Evolutionary conservation across 1,284 basidiomycete genomes (phyloP).

Genomic region (Sphagnurus paluster): DNA sequence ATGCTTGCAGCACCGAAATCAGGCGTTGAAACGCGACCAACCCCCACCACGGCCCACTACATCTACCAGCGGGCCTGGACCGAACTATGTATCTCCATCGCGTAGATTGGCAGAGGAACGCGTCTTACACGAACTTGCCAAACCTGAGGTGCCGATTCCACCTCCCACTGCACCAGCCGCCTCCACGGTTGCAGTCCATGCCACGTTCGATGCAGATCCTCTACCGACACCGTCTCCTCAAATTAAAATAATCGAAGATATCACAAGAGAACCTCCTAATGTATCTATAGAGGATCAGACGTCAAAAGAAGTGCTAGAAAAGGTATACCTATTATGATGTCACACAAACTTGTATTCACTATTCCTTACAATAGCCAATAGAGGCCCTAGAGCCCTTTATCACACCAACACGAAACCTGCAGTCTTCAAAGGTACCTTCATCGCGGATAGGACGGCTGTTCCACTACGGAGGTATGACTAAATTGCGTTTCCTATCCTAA

Average conservation of each 20-base stretch:
- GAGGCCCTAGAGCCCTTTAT: slow-evolving; percentile 3
- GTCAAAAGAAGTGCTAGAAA: not conserved
- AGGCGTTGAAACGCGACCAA: slow-evolving; percentile 3
- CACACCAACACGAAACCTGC: slow-evolving; percentile 47
- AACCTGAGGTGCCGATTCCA: too few species aligned
- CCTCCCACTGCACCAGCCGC: too few species aligned
- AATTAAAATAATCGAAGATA: too few species aligned
- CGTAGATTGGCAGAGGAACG: too few species aligned
- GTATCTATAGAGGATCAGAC: not conserved
- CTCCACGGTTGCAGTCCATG: too few species aligned
- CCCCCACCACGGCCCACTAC: not conserved
- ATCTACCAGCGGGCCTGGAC: slow-evolving; percentile 1
- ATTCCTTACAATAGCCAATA: not conserved
- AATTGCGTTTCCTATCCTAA: too few species aligned
- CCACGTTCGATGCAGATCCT: too few species aligned
- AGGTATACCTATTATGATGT: not conserved
- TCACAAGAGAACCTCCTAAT: not conserved
- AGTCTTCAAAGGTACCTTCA: slow-evolving; percentile 84
- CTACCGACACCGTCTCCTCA: too few species aligned
- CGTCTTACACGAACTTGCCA: too few species aligned
- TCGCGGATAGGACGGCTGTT: slow-evolving; percentile 86
- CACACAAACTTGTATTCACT: not conserved
- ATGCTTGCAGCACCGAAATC: slow-evolving; percentile 14
- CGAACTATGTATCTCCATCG: not conserved
- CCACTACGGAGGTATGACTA: slow-evolving; percentile 82